A percentile compares a stretch with the other conserved stretches of the same genome.
Evolutionary conservation across 345 rosid species (phyloP).

Genomic region (Hirschfeldia incana): DNA sequence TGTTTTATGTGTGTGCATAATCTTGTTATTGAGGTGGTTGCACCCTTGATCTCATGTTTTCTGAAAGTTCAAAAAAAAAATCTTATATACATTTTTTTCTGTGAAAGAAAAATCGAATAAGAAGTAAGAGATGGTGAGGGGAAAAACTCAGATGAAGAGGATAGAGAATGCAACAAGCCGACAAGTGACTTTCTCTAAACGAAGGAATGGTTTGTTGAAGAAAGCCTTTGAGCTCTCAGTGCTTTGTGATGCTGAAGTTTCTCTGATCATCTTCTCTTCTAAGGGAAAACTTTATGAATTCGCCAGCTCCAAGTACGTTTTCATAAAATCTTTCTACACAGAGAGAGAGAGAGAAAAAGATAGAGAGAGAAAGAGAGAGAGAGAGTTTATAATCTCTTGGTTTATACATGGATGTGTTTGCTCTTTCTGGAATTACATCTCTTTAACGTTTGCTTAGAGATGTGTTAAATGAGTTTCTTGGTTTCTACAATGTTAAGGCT

Average conservation of each 20-base stretch:
- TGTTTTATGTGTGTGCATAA: background rate
- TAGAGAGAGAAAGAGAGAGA: background rate
- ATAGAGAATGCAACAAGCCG: constrained; percentile 80
- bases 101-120: constrained; percentile 11
- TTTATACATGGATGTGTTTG: constrained; percentile 15
- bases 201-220: constrained; percentile 73
- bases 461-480: constrained; percentile 25
- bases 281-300: constrained; percentile 72
- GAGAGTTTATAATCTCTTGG: background rate
- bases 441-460: constrained; percentile 23
- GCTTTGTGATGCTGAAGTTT: constrained; percentile 81
- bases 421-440: constrained; percentile 25
- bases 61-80: background rate
- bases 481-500: constrained; percentile 35
- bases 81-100: background rate
- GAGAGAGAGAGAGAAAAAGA: background rate
- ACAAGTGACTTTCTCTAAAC: constrained; percentile 78
- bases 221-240: constrained; percentile 80
- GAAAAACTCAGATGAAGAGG: constrained; percentile 72
- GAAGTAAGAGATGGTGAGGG: constrained; percentile 58
- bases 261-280: constrained; percentile 70
- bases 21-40: constrained; percentile 25
- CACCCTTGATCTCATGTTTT: constrained; percentile 31
- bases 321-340: background rate
- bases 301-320: constrained; percentile 57